Evolutionary conservation across 2,329 filamentous ascomycete species (phyloP).

Genomic region (Aspergillus cejpii): DNA sequence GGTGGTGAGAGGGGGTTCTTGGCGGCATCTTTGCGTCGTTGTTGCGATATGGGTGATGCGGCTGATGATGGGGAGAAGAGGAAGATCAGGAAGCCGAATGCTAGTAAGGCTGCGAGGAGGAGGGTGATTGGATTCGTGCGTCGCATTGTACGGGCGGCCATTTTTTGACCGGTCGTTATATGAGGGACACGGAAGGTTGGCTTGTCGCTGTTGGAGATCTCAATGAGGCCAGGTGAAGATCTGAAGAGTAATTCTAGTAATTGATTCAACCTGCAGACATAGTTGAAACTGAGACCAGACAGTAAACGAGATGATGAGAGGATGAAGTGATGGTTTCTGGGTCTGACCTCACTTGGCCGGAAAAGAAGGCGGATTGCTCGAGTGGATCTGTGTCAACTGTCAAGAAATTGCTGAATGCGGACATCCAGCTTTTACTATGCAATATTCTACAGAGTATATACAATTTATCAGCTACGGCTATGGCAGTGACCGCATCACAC

Average conservation of each 20-base stretch:
- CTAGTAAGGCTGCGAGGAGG: slow-evolving; percentile 62
- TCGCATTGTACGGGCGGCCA: slow-evolving; percentile 64
- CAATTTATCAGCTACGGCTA: slow-evolving; percentile 19
- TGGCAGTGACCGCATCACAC: slow-evolving; percentile 62
- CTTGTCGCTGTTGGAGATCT: not conserved
- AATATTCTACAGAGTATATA: not conserved
- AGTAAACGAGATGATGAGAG: not conserved
- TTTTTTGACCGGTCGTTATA: too few species aligned
- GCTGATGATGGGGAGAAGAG: slow-evolving; percentile 43
- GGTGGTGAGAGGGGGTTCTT: slow-evolving; percentile 66
- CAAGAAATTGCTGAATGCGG: not conserved
- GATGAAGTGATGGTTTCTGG: not conserved
- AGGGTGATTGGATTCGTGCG: slow-evolving; percentile 72
- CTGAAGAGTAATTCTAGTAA: too few species aligned
- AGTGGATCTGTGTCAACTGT: too few species aligned
- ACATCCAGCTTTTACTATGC: not conserved
- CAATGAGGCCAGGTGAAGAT: not conserved
- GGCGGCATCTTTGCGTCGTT: slow-evolving; percentile 53
- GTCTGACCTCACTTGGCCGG: not conserved
- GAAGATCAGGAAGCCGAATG: slow-evolving; percentile 60
- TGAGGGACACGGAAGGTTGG: too few species aligned
- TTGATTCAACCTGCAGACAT: slow-evolving; percentile 9
- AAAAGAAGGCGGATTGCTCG: not conserved
- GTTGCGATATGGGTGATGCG: slow-evolving; percentile 43
- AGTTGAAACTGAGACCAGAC: not conserved